Percentiles rank a stretch among this genome's conserved stretches.
Conservation (phyloP, 441 rosid genomes). For the Lepidium campestre region DNA sequence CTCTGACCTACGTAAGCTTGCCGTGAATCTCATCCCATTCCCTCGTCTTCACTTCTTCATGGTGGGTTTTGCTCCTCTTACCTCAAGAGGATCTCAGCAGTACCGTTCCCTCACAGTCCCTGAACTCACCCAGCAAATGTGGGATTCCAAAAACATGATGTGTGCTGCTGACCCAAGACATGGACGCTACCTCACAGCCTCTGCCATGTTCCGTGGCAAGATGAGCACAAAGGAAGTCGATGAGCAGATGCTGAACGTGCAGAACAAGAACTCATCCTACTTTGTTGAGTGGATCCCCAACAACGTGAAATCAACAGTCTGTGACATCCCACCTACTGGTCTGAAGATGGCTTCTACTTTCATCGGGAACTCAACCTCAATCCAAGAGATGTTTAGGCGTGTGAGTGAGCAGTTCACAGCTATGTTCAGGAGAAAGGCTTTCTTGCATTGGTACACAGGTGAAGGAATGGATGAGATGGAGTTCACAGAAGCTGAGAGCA, state of each 20-base stretch:
- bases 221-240: conserved; percentile 66
- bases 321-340: conserved; percentile 50
- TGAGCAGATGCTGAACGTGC: conserved; percentile 58
- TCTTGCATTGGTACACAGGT: conserved; percentile 59
- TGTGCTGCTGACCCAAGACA: conserved; percentile 57
- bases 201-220: conserved; percentile 59
- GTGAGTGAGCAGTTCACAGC: conserved; percentile 64
- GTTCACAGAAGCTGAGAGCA: conserved; percentile 41
- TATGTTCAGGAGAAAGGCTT: conserved; percentile 62
- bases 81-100: conserved; percentile 54
- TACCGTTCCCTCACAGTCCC: conserved; percentile 51
- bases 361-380: conserved; percentile 49
- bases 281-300: conserved; percentile 60
- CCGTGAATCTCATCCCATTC: conserved; percentile 55
- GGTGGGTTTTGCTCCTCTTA: conserved; percentile 64
- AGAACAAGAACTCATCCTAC: conserved; percentile 59
- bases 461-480: conserved; percentile 70
- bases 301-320: conserved; percentile 55
- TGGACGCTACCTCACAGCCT: conserved; percentile 54
- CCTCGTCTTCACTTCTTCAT: conserved; percentile 61
- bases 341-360: conserved; percentile 56
- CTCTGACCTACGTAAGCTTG: conserved; percentile 52
- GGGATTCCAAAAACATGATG: conserved; percentile 72
- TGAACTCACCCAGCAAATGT: conserved; percentile 62
- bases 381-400: conserved; percentile 56